Evolutionary conservation across 768 basidiomycete genomes (phyloP).

Genomic region (Suillus bovinus): DNA sequence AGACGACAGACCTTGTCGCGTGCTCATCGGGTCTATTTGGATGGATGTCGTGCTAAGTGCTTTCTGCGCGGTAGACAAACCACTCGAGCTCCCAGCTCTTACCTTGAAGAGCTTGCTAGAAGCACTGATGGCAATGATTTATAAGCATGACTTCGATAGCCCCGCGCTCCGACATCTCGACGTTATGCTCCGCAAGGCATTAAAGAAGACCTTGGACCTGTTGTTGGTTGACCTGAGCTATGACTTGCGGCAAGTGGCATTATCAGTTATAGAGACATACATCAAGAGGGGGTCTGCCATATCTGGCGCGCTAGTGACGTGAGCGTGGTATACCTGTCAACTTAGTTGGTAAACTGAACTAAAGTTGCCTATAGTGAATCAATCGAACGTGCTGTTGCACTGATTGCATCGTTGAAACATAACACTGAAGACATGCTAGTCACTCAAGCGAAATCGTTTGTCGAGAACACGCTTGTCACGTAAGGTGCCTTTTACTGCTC

Average conservation of each 20-base stretch:
- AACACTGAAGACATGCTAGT: constrained; percentile 60
- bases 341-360: not conserved
- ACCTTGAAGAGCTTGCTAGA: constrained; percentile 64
- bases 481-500: constrained; percentile 27
- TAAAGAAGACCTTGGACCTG: constrained; percentile 51
- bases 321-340: not conserved
- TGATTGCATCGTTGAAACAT: constrained; percentile 48
- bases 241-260: constrained; percentile 64
- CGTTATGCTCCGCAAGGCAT: constrained; percentile 49
- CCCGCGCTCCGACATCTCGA: constrained; percentile 54
- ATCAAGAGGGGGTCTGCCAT: constrained; percentile 56
- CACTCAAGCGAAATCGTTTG: constrained; percentile 54
- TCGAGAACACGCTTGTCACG: constrained; percentile 52
- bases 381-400: constrained; percentile 49
- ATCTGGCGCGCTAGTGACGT: constrained; percentile 17
- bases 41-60: constrained; percentile 59
- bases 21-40: constrained; percentile 63
- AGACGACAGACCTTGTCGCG: constrained; percentile 43
- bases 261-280: constrained; percentile 62
- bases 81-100: constrained; percentile 51
- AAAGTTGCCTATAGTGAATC: constrained; percentile 41
- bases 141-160: constrained; percentile 74
- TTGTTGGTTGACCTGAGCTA: constrained; percentile 57
- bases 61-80: constrained; percentile 46
- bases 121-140: constrained; percentile 60